Conservation (phyloP, 768 basidiomycete genomes). For the Lactifluus hygrophoroides region DNA sequence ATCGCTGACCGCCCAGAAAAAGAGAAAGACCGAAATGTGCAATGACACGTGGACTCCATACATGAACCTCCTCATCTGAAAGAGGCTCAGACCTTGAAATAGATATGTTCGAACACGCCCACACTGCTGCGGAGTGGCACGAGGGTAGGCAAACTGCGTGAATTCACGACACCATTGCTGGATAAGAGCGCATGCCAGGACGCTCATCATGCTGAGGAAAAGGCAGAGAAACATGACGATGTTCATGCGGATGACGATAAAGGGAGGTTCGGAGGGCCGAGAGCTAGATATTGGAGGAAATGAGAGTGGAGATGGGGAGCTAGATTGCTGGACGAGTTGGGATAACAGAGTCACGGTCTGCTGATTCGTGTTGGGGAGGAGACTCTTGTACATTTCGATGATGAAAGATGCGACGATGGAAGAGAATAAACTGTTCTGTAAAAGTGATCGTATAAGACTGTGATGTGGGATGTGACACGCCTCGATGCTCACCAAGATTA, state of each 20-base stretch:
- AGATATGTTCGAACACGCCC: slow-evolving; percentile 8
- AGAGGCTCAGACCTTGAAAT: slow-evolving; percentile 1
- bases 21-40: slow-evolving; percentile 9
- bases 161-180: slow-evolving; percentile 17
- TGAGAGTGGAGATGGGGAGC: not conserved
- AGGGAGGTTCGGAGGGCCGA: not conserved
- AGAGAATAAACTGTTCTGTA: slow-evolving; percentile 18
- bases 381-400: slow-evolving; percentile 15
- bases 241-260: slow-evolving; percentile 7
- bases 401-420: slow-evolving; percentile 19
- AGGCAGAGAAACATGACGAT: slow-evolving; percentile 14
- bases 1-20: slow-evolving; percentile 11
- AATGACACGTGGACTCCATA: slow-evolving; percentile 4
- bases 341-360: not conserved
- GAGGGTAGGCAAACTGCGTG: not conserved
- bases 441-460: not conserved
- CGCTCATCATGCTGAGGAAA: slow-evolving; percentile 9
- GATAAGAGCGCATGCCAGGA: slow-evolving; percentile 6
- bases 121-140: slow-evolving; percentile 1
- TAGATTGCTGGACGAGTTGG: not conserved
- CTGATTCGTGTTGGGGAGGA: slow-evolving; percentile 6
- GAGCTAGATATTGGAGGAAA: not conserved
- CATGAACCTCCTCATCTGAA: slow-evolving; percentile 6
- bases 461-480: not conserved
- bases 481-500: slow-evolving; percentile 14